Percentiles rank a stretch among this genome's conserved stretches.
Conservation (phyloP, 176 grass and related monocot species). For the Aegilops tauschii region DNA sequence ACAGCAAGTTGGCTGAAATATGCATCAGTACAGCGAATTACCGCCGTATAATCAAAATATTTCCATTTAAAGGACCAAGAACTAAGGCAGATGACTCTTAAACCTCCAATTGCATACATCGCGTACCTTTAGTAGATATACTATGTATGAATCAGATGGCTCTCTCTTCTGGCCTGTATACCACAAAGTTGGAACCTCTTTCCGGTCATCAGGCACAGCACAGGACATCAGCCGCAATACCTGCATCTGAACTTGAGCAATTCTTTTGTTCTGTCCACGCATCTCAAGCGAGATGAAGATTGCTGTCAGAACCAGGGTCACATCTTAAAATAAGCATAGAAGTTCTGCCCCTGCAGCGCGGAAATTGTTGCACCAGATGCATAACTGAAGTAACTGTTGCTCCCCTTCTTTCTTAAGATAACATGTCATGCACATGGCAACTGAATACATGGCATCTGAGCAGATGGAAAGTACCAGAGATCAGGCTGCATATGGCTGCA, state of each 20-base stretch:
- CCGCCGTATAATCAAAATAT: too few relatives aligned
- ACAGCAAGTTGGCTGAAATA: background rate
- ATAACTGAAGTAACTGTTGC: conserved; percentile 30
- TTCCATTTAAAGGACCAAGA: too few relatives aligned
- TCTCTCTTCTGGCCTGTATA: background rate
- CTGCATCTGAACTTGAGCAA: conserved; percentile 25
- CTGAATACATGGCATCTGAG: conserved; percentile 20
- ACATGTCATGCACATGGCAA: conserved; percentile 12
- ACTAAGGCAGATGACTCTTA: background rate
- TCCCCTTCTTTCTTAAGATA: conserved; percentile 6
- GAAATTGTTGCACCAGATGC: conserved; percentile 11
- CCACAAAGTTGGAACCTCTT: background rate
- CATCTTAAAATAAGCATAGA: conserved; percentile 25
- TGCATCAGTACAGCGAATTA: background rate
- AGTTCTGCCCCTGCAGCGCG: background rate
- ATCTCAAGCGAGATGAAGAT: background rate
- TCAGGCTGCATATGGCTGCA: conserved; percentile 27
- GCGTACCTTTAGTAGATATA: background rate
- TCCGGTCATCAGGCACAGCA: background rate
- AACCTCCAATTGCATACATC: background rate
- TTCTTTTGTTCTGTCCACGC: conserved; percentile 22
- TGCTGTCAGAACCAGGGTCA: conserved; percentile 3
- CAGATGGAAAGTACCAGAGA: background rate
- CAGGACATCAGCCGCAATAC: conserved; percentile 10
- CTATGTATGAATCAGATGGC: background rate